These are phyloP conservation scores for Nicotiana obtusifolia DNA, from an alignment of 257 asterid genomes.

Conservation along the genomic window DNA sequence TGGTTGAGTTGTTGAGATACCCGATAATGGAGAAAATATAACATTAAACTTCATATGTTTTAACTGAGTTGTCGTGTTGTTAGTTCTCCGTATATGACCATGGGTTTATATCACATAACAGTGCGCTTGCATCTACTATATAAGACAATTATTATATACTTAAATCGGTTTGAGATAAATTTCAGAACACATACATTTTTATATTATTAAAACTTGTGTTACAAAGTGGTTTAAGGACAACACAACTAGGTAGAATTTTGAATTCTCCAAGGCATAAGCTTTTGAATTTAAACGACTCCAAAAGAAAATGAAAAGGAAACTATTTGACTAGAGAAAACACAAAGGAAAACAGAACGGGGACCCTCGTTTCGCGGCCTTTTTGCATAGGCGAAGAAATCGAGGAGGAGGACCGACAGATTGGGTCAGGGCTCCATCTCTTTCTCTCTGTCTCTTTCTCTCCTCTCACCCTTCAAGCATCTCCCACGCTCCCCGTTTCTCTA, in stretches of 20 bases:
- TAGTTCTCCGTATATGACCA: background rate
- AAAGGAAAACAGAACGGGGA: background rate
- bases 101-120: background rate
- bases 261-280: background rate
- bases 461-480: background rate
- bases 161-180: too few species aligned
- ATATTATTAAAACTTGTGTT: too few species aligned
- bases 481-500: too few species aligned
- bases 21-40: background rate
- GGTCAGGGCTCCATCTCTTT: background rate
- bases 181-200: too few species aligned
- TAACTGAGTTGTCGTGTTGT: background rate
- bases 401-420: slow-evolving; percentile 19
- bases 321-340: background rate
- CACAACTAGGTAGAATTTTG: background rate
- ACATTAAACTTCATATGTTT: background rate
- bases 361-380: background rate
- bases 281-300: background rate
- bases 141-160: too few species aligned
- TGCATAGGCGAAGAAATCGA: slow-evolving; percentile 23
- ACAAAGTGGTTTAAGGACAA: too few species aligned
- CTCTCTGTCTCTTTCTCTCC: background rate
- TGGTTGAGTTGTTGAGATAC: background rate
- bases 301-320: too few species aligned
- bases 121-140: too few species aligned